Base-by-base conservation (phyloP, 2,329 filamentous ascomycete genomes). In the Seiridium unicorne region DNA sequence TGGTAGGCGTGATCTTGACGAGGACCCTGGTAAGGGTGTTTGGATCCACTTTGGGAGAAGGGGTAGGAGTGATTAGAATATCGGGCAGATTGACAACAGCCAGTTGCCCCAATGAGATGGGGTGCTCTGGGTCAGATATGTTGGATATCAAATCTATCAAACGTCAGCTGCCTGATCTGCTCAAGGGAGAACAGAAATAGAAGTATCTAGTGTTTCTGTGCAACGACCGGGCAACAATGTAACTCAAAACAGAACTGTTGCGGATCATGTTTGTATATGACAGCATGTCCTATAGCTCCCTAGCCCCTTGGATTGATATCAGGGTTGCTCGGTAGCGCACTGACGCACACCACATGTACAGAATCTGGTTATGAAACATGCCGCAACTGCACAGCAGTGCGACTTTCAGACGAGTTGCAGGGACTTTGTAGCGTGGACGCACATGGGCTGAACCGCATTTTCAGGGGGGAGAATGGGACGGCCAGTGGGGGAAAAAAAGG, bases 31-130 rank as follows among this genome's bases (percentile, higher is more conserved):
- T 93, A 79, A 84, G 84, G 71, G 71, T 87, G 77, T 80, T 77
- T 13, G 79, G 76, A 59, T 79, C 77, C 35, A 77, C 80, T 42
- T 79, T 79, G 62, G 80, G 79, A 42, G 84, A 84, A n/a, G 89
- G 83, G 5, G 89, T 84, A 54, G 88, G 85, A 49, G 80, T 81
- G 66, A 99, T 92, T 69, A 86, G 83, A 68, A 99, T 97, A 75
- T 99, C 95, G 38, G 91, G 89, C n/a, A 99, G 87, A 67, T 96
- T 97, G 66, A 99, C 93, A 57, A 99, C 95, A 40, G 93, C 93
- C 46, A 99, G 84, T 69, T 95, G 93, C 63, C 93, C 95, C 54
- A 99, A 85, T 3, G 94, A 96, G 57, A 97, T 87, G 44, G 95
- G 95, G 72, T 99, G 95, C 77, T 99, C 95, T 2, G 95, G 95